Evolutionary conservation across 108 stramenopile species (phyloP).

Genomic region (Seminavis robusta): DNA sequence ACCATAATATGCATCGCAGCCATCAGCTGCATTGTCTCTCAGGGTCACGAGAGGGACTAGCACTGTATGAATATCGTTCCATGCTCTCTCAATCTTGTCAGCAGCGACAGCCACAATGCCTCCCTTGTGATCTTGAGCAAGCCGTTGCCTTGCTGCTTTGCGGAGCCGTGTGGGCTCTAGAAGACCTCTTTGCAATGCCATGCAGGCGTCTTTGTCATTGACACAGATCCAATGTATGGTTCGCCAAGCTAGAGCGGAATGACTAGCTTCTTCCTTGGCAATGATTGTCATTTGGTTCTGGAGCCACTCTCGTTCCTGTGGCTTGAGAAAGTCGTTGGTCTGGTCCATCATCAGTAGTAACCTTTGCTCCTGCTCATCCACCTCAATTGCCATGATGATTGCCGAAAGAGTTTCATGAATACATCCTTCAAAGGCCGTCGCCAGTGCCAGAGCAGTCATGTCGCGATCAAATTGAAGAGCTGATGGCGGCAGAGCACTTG

Average conservation of each 20-base stretch:
- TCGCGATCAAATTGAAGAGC: constrained; percentile 32
- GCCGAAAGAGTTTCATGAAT: constrained; percentile 58
- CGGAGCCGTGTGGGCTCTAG: no score
- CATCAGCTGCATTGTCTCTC: no score
- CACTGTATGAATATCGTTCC: no score
- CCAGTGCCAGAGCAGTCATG: constrained; percentile 43
- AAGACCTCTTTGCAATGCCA: constrained; percentile 23
- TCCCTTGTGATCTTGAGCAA: no score
- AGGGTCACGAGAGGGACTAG: no score
- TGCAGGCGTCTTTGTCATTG: constrained; percentile 31
- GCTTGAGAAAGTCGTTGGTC: no score
- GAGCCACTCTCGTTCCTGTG: no score
- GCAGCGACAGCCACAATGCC: no score
- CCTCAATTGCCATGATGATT: constrained; percentile 40
- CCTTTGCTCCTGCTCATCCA: constrained; percentile 9
- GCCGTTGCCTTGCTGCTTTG: no score
- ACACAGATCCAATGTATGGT: constrained; percentile 49
- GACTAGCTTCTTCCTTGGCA: constrained; percentile 46
- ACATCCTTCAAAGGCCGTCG: constrained; percentile 55
- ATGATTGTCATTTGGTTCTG: no score
- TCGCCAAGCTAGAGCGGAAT: constrained; percentile 58
- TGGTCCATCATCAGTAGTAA: constrained; percentile 30
- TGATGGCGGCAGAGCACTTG: constrained; percentile 43
- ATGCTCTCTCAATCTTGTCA: no score
- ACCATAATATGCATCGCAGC: no score